These are phyloP conservation scores for Panaeolus papilionaceus DNA, from an alignment of 768 basidiomycete species.

Conservation along the genomic window DNA sequence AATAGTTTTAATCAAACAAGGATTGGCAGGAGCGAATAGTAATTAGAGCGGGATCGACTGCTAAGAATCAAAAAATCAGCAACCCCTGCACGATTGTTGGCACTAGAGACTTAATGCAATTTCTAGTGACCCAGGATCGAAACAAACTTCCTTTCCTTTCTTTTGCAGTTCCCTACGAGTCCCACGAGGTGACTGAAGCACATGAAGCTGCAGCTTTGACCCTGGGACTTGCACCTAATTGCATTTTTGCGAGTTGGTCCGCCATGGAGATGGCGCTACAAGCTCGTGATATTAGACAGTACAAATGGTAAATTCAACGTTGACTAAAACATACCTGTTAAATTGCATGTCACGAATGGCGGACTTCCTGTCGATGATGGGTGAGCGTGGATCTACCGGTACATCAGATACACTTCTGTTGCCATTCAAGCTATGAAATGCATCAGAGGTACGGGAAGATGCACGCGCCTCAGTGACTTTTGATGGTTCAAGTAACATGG, in stretches of 20 bases:
- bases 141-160: no score
- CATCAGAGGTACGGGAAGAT: slow-evolving; percentile 4
- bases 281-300: neutral
- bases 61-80: no score
- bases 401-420: neutral
- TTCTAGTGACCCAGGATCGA: no score
- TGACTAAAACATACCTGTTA: neutral
- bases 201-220: no score
- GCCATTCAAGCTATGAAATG: neutral
- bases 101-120: no score
- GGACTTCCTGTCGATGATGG: neutral
- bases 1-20: no score
- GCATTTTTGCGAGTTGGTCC: neutral
- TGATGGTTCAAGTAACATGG: neutral
- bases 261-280: neutral
- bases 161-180: no score
- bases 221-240: no score
- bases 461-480: neutral
- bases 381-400: slow-evolving; percentile 8
- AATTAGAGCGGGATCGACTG: no score
- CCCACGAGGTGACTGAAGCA: no score
- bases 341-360: neutral
- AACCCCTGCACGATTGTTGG: no score
- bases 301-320: neutral
- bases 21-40: no score